A percentile compares a stretch with the other conserved stretches of the same genome.
These are phyloP conservation scores for Enterocytospora artemiae DNA, from an alignment of 371 early-diverging fungal species.

Conservation along the genomic window DNA sequence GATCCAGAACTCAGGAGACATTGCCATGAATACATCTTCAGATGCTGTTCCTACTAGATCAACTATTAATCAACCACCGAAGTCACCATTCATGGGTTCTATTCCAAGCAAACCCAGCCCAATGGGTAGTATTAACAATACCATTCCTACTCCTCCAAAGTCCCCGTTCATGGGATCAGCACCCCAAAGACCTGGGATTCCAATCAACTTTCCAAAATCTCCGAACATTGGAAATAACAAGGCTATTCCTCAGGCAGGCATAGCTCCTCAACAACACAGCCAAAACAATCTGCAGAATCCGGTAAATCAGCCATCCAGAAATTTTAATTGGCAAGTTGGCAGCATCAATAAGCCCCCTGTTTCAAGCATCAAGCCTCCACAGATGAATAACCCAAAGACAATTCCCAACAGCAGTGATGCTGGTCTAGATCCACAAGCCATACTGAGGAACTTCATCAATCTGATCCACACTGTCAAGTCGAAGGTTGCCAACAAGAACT, in stretches of 20 bases:
- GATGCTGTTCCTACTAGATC: too few relatives aligned
- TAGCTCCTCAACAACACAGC: background rate
- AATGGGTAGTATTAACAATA: too few relatives aligned
- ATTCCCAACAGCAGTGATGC: background rate
- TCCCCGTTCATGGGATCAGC: background rate
- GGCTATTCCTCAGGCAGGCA: background rate
- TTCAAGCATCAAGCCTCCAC: background rate
- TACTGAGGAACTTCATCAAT: slow-evolving; percentile 1
- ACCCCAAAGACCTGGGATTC: background rate
- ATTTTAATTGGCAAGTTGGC: too few relatives aligned
- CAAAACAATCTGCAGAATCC: background rate
- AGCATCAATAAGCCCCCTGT: too few relatives aligned
- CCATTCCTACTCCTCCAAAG: background rate
- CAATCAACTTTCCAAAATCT: background rate
- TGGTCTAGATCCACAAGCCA: background rate
- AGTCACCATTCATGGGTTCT: background rate
- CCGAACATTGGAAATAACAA: background rate
- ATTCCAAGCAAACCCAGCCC: background rate
- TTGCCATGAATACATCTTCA: too few relatives aligned
- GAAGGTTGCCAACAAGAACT: slow-evolving; percentile 13
- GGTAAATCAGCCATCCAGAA: too few relatives aligned
- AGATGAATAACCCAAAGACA: background rate
- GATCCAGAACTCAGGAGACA: background rate
- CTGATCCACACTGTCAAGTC: slow-evolving; percentile 6
- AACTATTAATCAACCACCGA: too few relatives aligned